A percentile compares a stretch with the other conserved stretches of the same genome.
Conservation (phyloP, 257 asterid species). For the Eucommia ulmoides region DNA sequence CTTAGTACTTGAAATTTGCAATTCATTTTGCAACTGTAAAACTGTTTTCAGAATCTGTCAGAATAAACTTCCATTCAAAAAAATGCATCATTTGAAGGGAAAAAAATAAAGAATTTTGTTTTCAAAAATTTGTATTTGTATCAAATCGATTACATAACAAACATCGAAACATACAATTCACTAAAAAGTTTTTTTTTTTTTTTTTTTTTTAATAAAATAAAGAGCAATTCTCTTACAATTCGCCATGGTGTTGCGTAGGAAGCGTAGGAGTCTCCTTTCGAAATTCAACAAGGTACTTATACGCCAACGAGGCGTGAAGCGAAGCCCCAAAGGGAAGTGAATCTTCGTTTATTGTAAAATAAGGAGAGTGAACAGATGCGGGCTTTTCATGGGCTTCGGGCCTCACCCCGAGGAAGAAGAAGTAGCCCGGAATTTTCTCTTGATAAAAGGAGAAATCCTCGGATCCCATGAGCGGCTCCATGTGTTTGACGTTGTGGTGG, state of each 20-base stretch:
- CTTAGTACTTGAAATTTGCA: too few relatives aligned
- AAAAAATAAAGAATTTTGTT: too few relatives aligned
- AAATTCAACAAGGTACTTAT: conserved; percentile 37
- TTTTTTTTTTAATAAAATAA: too few relatives aligned
- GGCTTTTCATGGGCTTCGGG: conserved; percentile 30
- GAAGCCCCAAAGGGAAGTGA: conserved; percentile 87
- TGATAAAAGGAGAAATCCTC: conserved; percentile 81
- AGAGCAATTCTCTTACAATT: too few relatives aligned
- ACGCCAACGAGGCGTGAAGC: conserved; percentile 77
- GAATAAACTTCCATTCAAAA: too few relatives aligned
- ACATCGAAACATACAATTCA: too few relatives aligned
- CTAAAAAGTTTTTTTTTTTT: too few relatives aligned
- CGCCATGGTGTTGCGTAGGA: conserved; percentile 32
- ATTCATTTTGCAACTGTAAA: too few relatives aligned
- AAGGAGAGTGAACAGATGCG: conserved; percentile 52
- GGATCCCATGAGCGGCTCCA: conserved; percentile 69
- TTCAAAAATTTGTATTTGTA: too few relatives aligned
- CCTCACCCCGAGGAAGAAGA: conserved; percentile 58
- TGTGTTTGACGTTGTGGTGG: conserved; percentile 24
- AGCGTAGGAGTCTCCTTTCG: conserved; percentile 12
- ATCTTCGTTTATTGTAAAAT: conserved; percentile 50
- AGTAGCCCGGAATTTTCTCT: conserved; percentile 70
- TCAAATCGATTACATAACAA: too few relatives aligned
- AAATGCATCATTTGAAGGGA: too few relatives aligned
- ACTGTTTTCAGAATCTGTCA: too few relatives aligned